phyloP scores from a whole-genome alignment of 2,329 filamentous ascomycete genomes.

The Xylaria sp. region DNA sequence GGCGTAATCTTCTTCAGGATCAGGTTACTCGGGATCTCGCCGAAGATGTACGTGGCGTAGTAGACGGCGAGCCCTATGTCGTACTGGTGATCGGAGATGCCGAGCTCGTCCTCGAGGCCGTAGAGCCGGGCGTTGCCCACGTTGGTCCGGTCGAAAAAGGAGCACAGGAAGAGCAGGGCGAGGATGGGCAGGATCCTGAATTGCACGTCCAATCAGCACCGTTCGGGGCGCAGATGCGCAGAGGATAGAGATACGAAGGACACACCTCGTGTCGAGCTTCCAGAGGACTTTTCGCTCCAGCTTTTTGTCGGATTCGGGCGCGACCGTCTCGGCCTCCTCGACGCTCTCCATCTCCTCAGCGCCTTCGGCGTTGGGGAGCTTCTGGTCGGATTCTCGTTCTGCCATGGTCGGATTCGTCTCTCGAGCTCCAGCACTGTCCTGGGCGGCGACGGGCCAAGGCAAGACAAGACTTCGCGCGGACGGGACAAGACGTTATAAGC shows the following conservation, averaged over 20 bases:
- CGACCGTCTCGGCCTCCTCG: conserved; percentile 28
- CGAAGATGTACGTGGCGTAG: conserved; percentile 68
- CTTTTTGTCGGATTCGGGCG: conserved; percentile 29
- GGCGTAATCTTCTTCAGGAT: conserved; percentile 66
- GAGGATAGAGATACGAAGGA: no score
- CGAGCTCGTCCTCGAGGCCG: conserved; percentile 62
- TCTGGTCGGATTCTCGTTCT: conserved; percentile 15
- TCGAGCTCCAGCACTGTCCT: background rate
- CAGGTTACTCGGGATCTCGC: conserved; percentile 68
- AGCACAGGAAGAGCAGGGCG: conserved; percentile 69
- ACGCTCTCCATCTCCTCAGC: conserved; percentile 35
- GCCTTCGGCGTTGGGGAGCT: background rate
- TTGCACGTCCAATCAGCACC: no score
- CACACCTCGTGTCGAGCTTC: conserved; percentile 60
- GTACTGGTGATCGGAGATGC: conserved; percentile 66
- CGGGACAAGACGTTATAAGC: background rate
- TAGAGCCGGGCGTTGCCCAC: conserved; percentile 73
- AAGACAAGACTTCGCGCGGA: background rate
- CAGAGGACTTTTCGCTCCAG: conserved; percentile 53
- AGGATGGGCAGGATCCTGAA: conserved; percentile 65
- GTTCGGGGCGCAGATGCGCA: no score
- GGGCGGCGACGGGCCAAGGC: background rate
- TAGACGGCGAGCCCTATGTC: conserved; percentile 68
- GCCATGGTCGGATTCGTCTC: conserved; percentile 14
- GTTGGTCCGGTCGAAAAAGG: conserved; percentile 71